Evolutionary conservation across 2,329 filamentous ascomycete species (phyloP), one percentile per base, ranked within the genome.

Genomic region (Celoporthe dispersa): DNA sequence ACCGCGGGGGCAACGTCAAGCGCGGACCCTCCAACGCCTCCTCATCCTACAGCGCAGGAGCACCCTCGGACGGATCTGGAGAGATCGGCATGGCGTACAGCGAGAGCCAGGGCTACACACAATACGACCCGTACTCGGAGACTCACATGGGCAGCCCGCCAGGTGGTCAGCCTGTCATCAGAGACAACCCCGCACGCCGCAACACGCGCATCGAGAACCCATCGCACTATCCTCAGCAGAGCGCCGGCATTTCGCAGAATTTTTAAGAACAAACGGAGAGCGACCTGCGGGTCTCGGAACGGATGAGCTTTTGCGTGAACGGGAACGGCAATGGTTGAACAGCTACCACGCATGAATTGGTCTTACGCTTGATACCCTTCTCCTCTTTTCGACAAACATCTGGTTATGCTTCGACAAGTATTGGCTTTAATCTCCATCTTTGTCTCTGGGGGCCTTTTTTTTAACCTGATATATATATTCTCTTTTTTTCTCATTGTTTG

Each of bases 191-290:
- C 73, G 96, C 96, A 37, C 87, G 96, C 75, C 89, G 96, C 74
- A 98, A 98, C 82, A 98, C 96, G 16, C 90, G 94, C 72, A 98
- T 99, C 77, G 94, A 98, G 83, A 97, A 92, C 78, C 91, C 94
- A 2, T 89, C 92, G 60, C 92, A 96, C 73, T 97, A 93, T 77
- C 94, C 95, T 14, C 93, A 97, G 78, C 94, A 97, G 83, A 97
- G 93, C 76, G 93, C 93, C 53, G 96, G 96, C 70, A 98, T 99
- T 76, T 93, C 96, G 41, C 96, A 98, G 82, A 99, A 99, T 81
- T 99, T 99, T 77, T 98, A 88, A 80, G 31, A 31, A 68, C 51
- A 25, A 25, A 31, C 5, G 6, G 33, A 57, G 19, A 31, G 14
- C 25, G n/a, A 51, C 48, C 7, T 51, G 48, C 48, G 33, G 25